Evolutionary conservation across 2,329 filamentous ascomycete species (phyloP).

Genomic region (Bipolaris zeicola): DNA sequence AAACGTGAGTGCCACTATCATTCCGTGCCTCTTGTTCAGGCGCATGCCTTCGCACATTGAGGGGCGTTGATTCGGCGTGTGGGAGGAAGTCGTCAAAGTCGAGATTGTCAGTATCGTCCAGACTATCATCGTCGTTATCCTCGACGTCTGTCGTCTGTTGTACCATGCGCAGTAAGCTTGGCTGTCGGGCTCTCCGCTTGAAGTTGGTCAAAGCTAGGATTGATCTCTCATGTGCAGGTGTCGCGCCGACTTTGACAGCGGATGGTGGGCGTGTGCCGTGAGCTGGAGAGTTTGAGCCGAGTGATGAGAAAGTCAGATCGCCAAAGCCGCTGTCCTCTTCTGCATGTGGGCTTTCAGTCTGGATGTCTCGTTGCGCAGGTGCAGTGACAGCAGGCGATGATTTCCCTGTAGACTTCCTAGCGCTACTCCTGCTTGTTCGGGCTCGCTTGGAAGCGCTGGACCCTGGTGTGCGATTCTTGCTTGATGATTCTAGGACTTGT

Average conservation of each 20-base stretch:
- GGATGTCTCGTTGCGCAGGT: slow-evolving; percentile 14
- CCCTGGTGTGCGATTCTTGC: slow-evolving; percentile 29
- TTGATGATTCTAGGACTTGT: neutral
- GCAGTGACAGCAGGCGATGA: slow-evolving; percentile 14
- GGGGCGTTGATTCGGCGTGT: slow-evolving; percentile 71
- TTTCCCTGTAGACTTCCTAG: slow-evolving; percentile 21
- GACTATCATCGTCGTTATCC: slow-evolving; percentile 52
- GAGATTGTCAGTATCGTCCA: slow-evolving; percentile 51
- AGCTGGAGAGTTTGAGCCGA: slow-evolving; percentile 42
- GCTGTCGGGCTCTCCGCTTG: slow-evolving; percentile 56
- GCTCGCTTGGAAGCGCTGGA: slow-evolving; percentile 24
- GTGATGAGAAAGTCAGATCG: slow-evolving; percentile 42
- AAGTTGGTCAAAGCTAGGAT: slow-evolving; percentile 58
- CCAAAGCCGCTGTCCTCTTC: slow-evolving; percentile 42
- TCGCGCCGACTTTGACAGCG: slow-evolving; percentile 51
- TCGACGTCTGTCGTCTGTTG: slow-evolving; percentile 53
- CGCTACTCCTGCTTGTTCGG: slow-evolving; percentile 26
- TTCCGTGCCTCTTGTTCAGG: slow-evolving; percentile 29
- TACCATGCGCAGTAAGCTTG: slow-evolving; percentile 57
- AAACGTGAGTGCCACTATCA: slow-evolving; percentile 37
- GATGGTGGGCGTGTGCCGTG: slow-evolving; percentile 50
- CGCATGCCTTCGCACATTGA: slow-evolving; percentile 54
- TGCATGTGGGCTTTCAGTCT: slow-evolving; percentile 8
- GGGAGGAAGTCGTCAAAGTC: slow-evolving; percentile 58
- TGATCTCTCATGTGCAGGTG: slow-evolving; percentile 53